A percentile compares a stretch with the other conserved stretches of the same genome.
Evolutionary conservation across 225 moss, liverwort and hornwort species (phyloP).

Genomic region (Pleurozium schreberi): DNA sequence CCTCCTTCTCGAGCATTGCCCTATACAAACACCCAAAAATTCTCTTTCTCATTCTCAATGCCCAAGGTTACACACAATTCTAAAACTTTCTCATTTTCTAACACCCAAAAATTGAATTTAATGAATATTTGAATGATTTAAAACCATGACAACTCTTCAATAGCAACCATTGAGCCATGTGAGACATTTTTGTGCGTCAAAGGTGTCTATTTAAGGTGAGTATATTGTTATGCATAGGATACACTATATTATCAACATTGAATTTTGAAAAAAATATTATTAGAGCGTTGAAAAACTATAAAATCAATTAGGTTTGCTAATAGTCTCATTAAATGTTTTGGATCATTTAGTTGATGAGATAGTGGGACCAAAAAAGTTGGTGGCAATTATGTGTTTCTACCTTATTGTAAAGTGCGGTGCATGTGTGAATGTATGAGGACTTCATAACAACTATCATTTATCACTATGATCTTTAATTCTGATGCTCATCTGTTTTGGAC

Average conservation of each 20-base stretch:
- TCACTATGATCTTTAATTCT: neutral
- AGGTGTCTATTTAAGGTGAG: neutral
- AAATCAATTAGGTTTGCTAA: rapidly evolving
- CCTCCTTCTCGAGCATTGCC: no score
- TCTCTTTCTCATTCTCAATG: no score
- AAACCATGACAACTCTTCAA: neutral
- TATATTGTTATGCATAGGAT: rapidly evolving
- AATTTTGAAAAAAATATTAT: neutral
- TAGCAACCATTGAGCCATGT: no score
- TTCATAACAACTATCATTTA: neutral
- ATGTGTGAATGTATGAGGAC: neutral
- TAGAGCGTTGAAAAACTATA: rapidly evolving
- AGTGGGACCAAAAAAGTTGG: neutral
- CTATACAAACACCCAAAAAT: no score
- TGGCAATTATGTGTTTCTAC: neutral
- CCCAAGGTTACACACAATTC: no score
- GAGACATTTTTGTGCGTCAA: neutral
- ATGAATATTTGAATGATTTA: neutral
- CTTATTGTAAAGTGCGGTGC: neutral
- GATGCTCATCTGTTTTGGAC: no score
- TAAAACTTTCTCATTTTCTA: no score
- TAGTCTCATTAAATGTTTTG: neutral
- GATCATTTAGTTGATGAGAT: neutral
- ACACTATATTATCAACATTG: neutral
- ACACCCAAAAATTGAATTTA: neutral